These are phyloP conservation scores for Chaetoceros tenuissimus DNA, from an alignment of 108 stramenopile genomes.

Conservation along the genomic window DNA sequence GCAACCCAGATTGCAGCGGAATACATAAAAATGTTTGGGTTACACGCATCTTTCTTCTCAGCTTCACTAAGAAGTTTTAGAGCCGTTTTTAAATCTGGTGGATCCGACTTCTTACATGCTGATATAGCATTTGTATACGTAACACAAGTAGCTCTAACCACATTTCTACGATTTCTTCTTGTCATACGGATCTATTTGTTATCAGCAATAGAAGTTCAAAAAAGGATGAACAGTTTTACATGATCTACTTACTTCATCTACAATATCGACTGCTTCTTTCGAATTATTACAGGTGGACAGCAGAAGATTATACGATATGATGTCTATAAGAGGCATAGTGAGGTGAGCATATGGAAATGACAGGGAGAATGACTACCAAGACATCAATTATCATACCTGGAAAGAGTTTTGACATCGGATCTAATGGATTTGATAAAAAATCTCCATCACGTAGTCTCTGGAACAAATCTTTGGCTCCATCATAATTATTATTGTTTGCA, in stretches of 20 bases:
- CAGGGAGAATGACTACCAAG: conserved; percentile 2
- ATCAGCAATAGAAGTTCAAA: background rate
- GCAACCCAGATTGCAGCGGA: conserved; percentile 71
- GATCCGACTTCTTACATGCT: conserved; percentile 30
- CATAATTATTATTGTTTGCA: conserved; percentile 24
- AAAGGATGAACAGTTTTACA: background rate
- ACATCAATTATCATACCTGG: conserved; percentile 2
- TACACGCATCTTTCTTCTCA: conserved; percentile 26
- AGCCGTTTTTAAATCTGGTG: conserved; percentile 29
- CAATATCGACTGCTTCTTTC: conserved; percentile 15
- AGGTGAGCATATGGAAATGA: background rate
- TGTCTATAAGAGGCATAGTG: conserved; percentile 17
- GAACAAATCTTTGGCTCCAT: conserved; percentile 19
- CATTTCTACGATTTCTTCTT: conserved; percentile 44
- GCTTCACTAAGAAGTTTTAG: conserved; percentile 32
- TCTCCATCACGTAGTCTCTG: conserved; percentile 30
- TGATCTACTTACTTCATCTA: conserved; percentile 18
- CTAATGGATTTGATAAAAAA: conserved; percentile 8
- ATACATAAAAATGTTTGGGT: conserved; percentile 55
- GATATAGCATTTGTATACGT: conserved; percentile 54
- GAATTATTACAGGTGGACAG: conserved; percentile 30
- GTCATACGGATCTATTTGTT: conserved; percentile 49
- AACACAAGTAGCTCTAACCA: conserved; percentile 29
- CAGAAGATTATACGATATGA: conserved; percentile 43
- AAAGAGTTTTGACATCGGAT: conserved; percentile 1